Percentiles rank a stretch among this genome's conserved stretches.
Conservation (phyloP, 2,329 filamentous ascomycete species). For the Cryphonectria radicalis region DNA sequence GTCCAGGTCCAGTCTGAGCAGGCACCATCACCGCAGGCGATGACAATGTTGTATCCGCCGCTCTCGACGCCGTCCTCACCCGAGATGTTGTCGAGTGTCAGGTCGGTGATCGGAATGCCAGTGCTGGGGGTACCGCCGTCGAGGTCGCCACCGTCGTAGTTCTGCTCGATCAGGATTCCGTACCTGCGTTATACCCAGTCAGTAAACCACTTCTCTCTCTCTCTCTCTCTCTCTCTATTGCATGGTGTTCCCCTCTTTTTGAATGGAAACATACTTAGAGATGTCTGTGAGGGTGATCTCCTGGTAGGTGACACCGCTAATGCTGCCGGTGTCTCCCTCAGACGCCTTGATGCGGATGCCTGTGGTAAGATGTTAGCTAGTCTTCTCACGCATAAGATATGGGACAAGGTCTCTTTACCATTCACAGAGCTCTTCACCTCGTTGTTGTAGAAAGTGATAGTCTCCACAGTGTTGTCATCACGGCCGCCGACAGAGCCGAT, state of each 20-base stretch:
- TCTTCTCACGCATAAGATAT: background rate
- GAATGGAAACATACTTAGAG: slow-evolving; percentile 17
- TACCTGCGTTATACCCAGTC: slow-evolving; percentile 13
- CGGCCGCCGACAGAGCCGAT: slow-evolving; percentile 62
- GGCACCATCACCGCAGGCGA: slow-evolving; percentile 21
- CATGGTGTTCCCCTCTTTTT: background rate
- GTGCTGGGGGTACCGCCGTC: slow-evolving; percentile 23
- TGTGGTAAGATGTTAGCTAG: slow-evolving; percentile 10
- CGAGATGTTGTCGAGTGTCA: slow-evolving; percentile 22
- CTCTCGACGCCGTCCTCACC: slow-evolving; percentile 22
- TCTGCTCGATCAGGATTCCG: slow-evolving; percentile 30
- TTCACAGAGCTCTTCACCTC: slow-evolving; percentile 57
- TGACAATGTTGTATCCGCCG: slow-evolving; percentile 27
- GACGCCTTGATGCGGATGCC: slow-evolving; percentile 28
- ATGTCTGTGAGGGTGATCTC: slow-evolving; percentile 27
- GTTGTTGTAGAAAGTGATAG: slow-evolving; percentile 52
- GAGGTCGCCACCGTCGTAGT: slow-evolving; percentile 28
- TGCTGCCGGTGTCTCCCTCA: slow-evolving; percentile 24
- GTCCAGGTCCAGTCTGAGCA: slow-evolving; percentile 29
- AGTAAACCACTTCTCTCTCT: background rate
- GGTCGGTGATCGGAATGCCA: slow-evolving; percentile 28
- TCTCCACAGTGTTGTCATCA: slow-evolving; percentile 55
- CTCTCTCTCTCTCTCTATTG: too few species aligned
- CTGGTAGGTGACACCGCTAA: slow-evolving; percentile 27
- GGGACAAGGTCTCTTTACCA: slow-evolving; percentile 38